Evolutionary conservation across 2,329 filamentous ascomycete genomes (phyloP), one percentile per base, ranked within the genome.

Genomic region (Thielaviopsis musarum): DNA sequence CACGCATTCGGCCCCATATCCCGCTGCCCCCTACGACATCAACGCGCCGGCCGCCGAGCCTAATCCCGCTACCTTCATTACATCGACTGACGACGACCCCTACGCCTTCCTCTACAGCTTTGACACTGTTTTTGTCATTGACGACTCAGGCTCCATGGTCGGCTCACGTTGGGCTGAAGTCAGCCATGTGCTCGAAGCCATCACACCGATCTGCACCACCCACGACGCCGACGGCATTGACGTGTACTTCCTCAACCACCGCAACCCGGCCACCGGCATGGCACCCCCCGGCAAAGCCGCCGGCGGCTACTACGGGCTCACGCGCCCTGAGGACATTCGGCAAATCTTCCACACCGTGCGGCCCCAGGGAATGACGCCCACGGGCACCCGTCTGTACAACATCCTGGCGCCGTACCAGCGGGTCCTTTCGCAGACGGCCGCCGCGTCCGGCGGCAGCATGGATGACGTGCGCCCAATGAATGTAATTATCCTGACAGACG

Each of bases 401-500:
- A 90, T 97, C 64, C 74, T 96, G 5, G 74, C 77, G 53, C 82
- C 87, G 0, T 96, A 96, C 67, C 68, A 95, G 2, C 67, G 62
- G 1, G 60, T 64, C 10, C 64, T 72, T 70, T 69, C 3, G 70
- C 70, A 53, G 68, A 75, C 19, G 70, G 72, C 41, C 15, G 30
- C 19, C 22, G 30, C 19, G 5, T 7, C 10, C 15, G 38, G 22
- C 0, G 72, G 76, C 2, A 70, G 72, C 15, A 61, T 69, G 0
- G 69, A 72, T 28, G 69, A 68, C 5, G 75, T 86, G 22, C 91
- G 89, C 67, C 89, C 90, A 1, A 74, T 95, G 54, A 96, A 96
- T 67, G 78, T 97, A 69, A 95, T 97, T 65, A 84, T 94, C 63
- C 87, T 97, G 67, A 97, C 93, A 0, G 91, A 97, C 68, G 93